Evolutionary conservation across 2,329 filamentous ascomycete species (phyloP), one percentile per base, ranked within the genome.

Genomic region (Elsinoe fawcettii): DNA sequence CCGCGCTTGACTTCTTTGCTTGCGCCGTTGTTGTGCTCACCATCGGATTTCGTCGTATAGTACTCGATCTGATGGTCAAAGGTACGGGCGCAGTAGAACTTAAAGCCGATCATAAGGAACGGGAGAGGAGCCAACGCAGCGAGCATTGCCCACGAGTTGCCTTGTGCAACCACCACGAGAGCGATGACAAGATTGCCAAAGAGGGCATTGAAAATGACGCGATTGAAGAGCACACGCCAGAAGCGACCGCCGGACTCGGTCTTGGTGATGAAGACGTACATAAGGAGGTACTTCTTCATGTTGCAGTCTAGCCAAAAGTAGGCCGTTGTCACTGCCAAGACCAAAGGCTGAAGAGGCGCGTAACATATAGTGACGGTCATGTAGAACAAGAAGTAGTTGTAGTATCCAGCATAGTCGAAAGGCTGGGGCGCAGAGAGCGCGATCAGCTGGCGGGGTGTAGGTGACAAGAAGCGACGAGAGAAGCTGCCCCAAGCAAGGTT

Each of bases 301-400:
- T 86, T 89, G 3, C 85, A 85, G 70, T 99, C 93, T 53, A 99
- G 77, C 54, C 77, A 75, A 70, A 97, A 97, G 77, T 96, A 99
- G 27, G 96, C 73, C 1, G 91, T 90, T 0, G 88, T 90, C 37
- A 95, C 87, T 0, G 88, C 84, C 6, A 99, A 78, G 1, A 93
- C 87, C 22, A 97, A 78, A 0, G 93, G 93, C 71, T 97, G 93
- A 55, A 97, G 78, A 1, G 85, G 83, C 1, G 86, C 84, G 67
- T 93, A 96, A 65, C 85, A 90, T 14, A 99, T 77, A 0, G 90
- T 87, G 30, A 97, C 88, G 0, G 92, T 96, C 22, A 87, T 79
- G 74, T 97, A 99, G 74, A 89, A 99, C 27, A 97, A 77, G 72
- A 96, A 96, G 71, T 95, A 97, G 71, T 96, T 97, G 80, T 96